Evolutionary conservation across 2,329 filamentous ascomycete genomes (phyloP).

Genomic region (Scytalidium sp.): DNA sequence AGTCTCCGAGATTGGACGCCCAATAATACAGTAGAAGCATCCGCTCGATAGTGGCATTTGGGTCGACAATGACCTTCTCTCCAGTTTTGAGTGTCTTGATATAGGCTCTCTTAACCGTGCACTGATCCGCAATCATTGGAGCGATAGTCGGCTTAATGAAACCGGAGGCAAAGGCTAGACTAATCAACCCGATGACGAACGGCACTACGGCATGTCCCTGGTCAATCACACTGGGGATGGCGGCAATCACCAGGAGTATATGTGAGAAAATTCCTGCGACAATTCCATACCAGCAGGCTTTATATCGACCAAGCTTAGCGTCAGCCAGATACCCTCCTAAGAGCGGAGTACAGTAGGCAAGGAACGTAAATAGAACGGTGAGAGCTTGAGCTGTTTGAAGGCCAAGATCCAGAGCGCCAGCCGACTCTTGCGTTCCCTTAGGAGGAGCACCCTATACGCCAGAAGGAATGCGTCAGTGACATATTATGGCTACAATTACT

Average conservation of each 20-base stretch:
- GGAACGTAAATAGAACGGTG: conserved; percentile 35
- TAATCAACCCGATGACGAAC: conserved; percentile 48
- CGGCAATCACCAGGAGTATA: conserved; percentile 50
- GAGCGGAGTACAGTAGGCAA: conserved; percentile 38
- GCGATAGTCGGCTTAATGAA: conserved; percentile 40
- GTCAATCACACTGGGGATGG: conserved; percentile 43
- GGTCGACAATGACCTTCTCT: conserved; percentile 30
- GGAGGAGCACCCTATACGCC: background rate
- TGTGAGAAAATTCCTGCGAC: conserved; percentile 49
- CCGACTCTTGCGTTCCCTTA: conserved; percentile 12
- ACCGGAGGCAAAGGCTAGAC: conserved; percentile 42
- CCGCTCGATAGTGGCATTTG: conserved; percentile 27
- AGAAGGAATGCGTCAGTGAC: background rate
- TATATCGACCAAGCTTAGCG: conserved; percentile 58
- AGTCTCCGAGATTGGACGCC: conserved; percentile 50
- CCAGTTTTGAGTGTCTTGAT: conserved; percentile 23
- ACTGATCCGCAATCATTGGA: conserved; percentile 30
- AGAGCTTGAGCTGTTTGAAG: conserved; percentile 43
- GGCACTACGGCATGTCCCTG: conserved; percentile 44
- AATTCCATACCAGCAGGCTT: conserved; percentile 52
- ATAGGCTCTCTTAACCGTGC: conserved; percentile 19
- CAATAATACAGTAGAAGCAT: conserved; percentile 44
- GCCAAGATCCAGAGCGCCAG: conserved; percentile 38
- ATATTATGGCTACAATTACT: conserved; percentile 18
- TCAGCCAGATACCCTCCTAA: conserved; percentile 54